Evolutionary conservation across 768 basidiomycete genomes (phyloP), one percentile per base, ranked within the genome.

Genomic region (Royoungia palumana): DNA sequence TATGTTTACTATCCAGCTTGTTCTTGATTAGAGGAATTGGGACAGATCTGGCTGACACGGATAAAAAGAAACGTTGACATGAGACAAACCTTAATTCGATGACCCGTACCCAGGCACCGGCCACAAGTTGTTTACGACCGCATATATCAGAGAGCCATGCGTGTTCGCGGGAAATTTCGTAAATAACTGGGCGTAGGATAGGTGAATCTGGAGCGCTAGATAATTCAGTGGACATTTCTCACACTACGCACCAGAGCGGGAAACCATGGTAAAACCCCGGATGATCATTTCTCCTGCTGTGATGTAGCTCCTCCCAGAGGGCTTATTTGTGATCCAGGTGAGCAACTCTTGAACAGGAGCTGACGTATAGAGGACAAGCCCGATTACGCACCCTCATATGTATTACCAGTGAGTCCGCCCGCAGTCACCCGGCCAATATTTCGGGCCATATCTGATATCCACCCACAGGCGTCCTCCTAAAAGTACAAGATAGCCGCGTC

Each of bases 41-140:
- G 45, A 53, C 41, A 63, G 53, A 60, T 62, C 58, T 54, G 39
- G 41, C 55, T 36, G 55, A 56, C 44, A 32, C 51, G 59, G 60
- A 58, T 51, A 62, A 64, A 30, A 60, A 62, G 51, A 64, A 58
- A 54, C 58, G 17, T 49, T 32, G 62, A 53, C 62, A 64, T 66
- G 62, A 56, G 57, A 66, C 54, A 47, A 68, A 68, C 62, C 59
- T 64, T 66, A 46, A 54, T 56, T 62, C 43, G 37, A 47, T 44
- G 51, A 51, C 46, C 41, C 42, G 41, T 53, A 45, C 42, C 30
- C 55, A 68, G 66, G 62, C 48, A 66, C 64, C 44, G 25, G 62
- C 25, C 41, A 38, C 35, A 41, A 17, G n/a, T 46, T 27, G 36
- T 44, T 21, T 28, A 37, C 28, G 17, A 34, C 41, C 51, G 54